phyloP scores from a whole-genome alignment of 179 eudicot genomes.

The Actinidia arguta region DNA sequence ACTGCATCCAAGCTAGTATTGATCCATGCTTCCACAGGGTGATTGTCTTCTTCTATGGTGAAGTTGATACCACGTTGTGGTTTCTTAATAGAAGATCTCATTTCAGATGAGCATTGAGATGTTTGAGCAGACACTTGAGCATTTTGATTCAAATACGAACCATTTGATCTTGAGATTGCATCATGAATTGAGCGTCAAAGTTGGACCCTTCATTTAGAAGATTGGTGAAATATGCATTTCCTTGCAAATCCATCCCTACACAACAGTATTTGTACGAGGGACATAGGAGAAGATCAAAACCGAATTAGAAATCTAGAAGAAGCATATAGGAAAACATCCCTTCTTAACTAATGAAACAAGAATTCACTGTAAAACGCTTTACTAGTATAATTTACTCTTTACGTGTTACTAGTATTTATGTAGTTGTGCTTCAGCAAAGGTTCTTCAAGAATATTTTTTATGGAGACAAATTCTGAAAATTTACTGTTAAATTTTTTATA shows the following conservation, averaged over 20 bases:
- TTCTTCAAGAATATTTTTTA: too few relatives aligned
- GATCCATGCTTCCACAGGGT: background rate
- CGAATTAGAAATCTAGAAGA: too few relatives aligned
- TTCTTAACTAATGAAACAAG: background rate
- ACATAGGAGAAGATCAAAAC: too few relatives aligned
- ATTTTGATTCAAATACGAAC: too few relatives aligned
- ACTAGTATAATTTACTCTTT: background rate
- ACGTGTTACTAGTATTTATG: background rate
- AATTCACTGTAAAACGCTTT: background rate
- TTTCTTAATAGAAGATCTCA: background rate
- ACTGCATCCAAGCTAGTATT: background rate
- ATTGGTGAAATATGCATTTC: background rate
- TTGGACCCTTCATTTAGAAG: conserved; percentile 1
- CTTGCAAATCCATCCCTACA: background rate
- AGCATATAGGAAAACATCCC: background rate
- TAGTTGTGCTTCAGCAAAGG: too few relatives aligned
- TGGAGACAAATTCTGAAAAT: too few relatives aligned
- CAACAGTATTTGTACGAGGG: too few relatives aligned
- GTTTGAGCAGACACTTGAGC: too few relatives aligned
- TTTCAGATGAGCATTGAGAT: background rate
- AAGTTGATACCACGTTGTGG: background rate
- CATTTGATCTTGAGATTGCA: background rate
- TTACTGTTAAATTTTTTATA: too few relatives aligned
- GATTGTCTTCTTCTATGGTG: conserved; percentile 6
- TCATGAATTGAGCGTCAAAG: background rate